Base-by-base conservation (phyloP, 768 basidiomycete genomes). In the Hemileccinum rubropunctum region DNA sequence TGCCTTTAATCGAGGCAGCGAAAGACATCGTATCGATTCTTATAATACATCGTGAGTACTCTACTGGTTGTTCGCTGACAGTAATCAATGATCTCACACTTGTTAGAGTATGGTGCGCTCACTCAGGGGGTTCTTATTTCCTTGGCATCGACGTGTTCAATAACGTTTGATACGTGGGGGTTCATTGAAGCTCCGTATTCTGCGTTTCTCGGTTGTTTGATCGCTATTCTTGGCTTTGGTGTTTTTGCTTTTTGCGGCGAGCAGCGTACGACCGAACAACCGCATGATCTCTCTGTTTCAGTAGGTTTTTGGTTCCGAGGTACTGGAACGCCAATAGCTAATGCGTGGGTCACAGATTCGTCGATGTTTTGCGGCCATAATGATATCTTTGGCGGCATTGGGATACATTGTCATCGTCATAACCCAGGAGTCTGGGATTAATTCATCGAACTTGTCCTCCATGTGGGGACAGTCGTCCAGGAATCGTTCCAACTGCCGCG, bases 51-150 rank as follows among this genome's bases (percentile, higher is more conserved):
- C 50, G 60, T 69, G 50, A 57, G 67, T 58, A 26, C 27, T 18
- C 6, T 15, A 23, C 18, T 23, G 2, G 23, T 39, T 18, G 3
- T 33, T 43, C 47, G 17, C 30, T 36, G 27, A 18, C 47, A 23
- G 6, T 23, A 6, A 23, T 23, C 23, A 6, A 23, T 23, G 23
- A 23, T 23, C 23, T 23, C 23, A 15, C 12, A n/a, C n/a, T 28
- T 35, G 21, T 12, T 33, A 74, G 74, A 63, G 33, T 61, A 65
- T 44, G 66, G 64, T 45, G 63, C 67, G 17, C 51, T 62, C 27
- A 48, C 47, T 3, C 63, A 64, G 44, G 64, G 64, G 14, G 57
- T 67, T 17, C 44, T 61, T 17, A 26, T 17, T 17, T 51, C 45
- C 20, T 21, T 54, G 32, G 52, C 37, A 7, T 45, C 45, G 20